These are phyloP conservation scores for Margaritispora aquatica DNA, from an alignment of 495 filamentous ascomycete species.

Conservation along the genomic window DNA sequence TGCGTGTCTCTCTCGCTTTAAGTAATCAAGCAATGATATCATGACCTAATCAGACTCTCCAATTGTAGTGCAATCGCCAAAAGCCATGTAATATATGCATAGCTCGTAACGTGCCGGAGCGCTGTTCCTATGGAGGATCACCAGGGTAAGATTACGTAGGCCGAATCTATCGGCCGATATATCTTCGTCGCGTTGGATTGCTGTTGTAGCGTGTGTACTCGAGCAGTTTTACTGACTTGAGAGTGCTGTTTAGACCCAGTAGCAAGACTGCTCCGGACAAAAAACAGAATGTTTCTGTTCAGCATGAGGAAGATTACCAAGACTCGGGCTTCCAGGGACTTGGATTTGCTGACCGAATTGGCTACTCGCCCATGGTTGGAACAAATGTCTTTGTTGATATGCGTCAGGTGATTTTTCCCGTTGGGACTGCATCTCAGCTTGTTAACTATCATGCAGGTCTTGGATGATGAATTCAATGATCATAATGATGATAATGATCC, in stretches of 20 bases:
- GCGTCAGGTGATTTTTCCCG: neutral
- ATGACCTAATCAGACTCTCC: too few relatives aligned
- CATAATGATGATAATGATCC: neutral
- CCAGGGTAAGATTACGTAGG: constrained; percentile 1
- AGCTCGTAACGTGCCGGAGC: constrained; percentile 26
- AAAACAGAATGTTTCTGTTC: neutral
- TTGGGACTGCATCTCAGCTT: neutral
- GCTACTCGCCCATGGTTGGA: neutral
- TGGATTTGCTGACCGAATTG: neutral
- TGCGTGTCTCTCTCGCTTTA: neutral
- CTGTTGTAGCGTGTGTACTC: neutral
- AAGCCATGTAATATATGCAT: constrained; percentile 34
- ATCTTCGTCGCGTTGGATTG: too few relatives aligned
- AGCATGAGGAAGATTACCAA: neutral
- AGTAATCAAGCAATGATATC: neutral
- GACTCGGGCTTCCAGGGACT: neutral
- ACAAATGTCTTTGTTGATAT: neutral
- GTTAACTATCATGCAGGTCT: neutral
- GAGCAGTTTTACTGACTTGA: neutral
- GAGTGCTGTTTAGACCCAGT: neutral
- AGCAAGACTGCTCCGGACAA: neutral
- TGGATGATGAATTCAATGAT: neutral
- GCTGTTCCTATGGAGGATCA: neutral
- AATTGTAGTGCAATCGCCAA: constrained; percentile 32
- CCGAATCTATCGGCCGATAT: neutral